Conservation (phyloP, 306 rosid species). For the Rosa multiflora region DNA sequence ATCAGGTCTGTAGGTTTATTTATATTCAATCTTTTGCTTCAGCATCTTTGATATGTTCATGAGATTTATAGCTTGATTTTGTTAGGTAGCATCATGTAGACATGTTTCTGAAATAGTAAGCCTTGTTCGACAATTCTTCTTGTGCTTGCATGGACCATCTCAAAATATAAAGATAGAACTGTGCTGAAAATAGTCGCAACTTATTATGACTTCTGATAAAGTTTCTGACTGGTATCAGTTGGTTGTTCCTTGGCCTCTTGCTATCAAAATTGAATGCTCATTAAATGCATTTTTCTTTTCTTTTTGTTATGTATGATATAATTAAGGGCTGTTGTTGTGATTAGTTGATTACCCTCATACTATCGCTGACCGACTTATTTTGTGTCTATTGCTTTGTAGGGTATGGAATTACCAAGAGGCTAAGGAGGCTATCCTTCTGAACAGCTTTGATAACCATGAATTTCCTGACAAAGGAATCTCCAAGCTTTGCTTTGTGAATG, state of each 20-base stretch:
- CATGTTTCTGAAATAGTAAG: background rate
- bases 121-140: background rate
- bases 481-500: slow-evolving; percentile 91
- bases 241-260: background rate
- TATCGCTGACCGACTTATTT: background rate
- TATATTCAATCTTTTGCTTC: background rate
- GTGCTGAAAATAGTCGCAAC: background rate
- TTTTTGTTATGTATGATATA: background rate
- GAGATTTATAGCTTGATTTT: background rate
- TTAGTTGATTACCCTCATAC: background rate
- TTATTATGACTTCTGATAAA: background rate
- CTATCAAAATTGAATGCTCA: background rate
- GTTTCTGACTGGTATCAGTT: background rate
- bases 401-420: slow-evolving; percentile 85
- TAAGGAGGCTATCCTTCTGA: slow-evolving; percentile 73
- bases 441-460: slow-evolving; percentile 89
- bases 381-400: slow-evolving; percentile 37
- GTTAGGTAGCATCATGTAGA: background rate
- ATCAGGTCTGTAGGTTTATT: slow-evolving; percentile 56
- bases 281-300: background rate
- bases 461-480: slow-evolving; percentile 92
- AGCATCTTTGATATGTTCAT: background rate
- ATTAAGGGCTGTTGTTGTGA: background rate
- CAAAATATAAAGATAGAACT: background rate
- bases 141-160: background rate